Conservation (phyloP, 495 filamentous ascomycete species). For the Daldinia childiae region DNA sequence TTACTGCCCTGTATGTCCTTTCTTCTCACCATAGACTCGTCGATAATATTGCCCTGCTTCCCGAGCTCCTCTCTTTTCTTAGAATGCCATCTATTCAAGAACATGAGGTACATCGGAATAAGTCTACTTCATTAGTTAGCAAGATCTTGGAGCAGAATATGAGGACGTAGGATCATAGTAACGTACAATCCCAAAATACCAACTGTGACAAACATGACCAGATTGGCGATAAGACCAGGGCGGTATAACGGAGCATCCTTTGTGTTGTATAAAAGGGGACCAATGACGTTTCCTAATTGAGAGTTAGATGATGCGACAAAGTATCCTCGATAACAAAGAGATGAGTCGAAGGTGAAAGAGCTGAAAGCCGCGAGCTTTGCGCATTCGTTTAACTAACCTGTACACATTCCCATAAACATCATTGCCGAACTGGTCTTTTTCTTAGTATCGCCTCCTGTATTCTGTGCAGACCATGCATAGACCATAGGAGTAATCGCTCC, state of each 20-base stretch:
- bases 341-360: background rate
- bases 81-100: conserved; percentile 58
- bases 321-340: background rate
- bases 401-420: conserved; percentile 69
- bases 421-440: conserved; percentile 71
- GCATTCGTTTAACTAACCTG: conserved; percentile 33
- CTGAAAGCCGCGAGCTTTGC: background rate
- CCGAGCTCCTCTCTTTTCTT: conserved; percentile 54
- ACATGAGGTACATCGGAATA: conserved; percentile 59
- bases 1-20: conserved; percentile 55
- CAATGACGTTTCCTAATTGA: conserved; percentile 63
- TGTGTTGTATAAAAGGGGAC: conserved; percentile 68
- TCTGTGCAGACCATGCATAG: conserved; percentile 72
- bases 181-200: conserved; percentile 52
- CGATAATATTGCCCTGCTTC: conserved; percentile 55
- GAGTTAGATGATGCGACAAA: conserved; percentile 8
- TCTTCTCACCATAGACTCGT: conserved; percentile 54
- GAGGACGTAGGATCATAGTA: background rate
- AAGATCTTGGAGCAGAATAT: background rate
- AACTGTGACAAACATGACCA: conserved; percentile 53
- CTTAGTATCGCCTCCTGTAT: conserved; percentile 74
- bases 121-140: conserved; percentile 40
- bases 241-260: conserved; percentile 67
- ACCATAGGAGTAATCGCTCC: conserved; percentile 64
- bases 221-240: conserved; percentile 64